Evolutionary conservation across 495 filamentous ascomycete genomes (phyloP).

Genomic region (Haplographium delicatum): DNA sequence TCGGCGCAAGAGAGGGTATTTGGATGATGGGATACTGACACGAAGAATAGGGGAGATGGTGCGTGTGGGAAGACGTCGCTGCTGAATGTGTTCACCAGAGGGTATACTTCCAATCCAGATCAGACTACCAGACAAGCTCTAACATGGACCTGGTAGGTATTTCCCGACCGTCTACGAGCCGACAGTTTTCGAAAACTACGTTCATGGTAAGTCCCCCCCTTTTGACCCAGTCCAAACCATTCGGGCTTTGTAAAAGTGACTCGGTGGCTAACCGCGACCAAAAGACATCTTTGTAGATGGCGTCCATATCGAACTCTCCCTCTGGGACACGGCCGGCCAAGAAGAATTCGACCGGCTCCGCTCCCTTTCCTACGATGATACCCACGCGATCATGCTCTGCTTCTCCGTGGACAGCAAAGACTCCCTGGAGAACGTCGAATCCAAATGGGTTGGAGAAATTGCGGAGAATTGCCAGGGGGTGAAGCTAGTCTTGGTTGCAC

Average conservation of each 20-base stretch:
- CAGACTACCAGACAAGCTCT: constrained; percentile 12
- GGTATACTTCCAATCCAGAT: constrained; percentile 46
- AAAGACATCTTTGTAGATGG: constrained; percentile 96
- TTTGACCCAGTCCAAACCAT: too few species aligned
- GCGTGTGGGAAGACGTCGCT: constrained; percentile 97
- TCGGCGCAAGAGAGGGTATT: not conserved
- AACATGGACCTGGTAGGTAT: constrained; percentile 53
- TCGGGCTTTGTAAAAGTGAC: not conserved
- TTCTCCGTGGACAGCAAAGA: constrained; percentile 95
- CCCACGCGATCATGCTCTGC: constrained; percentile 97
- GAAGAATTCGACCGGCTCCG: constrained; percentile 98
- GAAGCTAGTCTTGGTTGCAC: constrained; percentile 88
- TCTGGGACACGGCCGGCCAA: constrained; percentile 98
- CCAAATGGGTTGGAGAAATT: constrained; percentile 97
- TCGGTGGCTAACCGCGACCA: constrained; percentile 14
- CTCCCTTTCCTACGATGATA: constrained; percentile 94
- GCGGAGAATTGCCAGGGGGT: constrained; percentile 95
- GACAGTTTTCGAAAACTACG: constrained; percentile 99
- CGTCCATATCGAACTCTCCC: constrained; percentile 90
- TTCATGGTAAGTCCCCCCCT: constrained; percentile 77
- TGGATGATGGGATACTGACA: constrained; percentile 1
- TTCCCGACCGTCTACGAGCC: constrained; percentile 99
- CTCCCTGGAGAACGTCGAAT: constrained; percentile 95
- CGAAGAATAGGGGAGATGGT: constrained; percentile 74
- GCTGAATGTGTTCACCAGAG: constrained; percentile 97